Evolutionary conservation across 495 filamentous ascomycete species (phyloP).

Genomic region (Ramalina intermedia): DNA sequence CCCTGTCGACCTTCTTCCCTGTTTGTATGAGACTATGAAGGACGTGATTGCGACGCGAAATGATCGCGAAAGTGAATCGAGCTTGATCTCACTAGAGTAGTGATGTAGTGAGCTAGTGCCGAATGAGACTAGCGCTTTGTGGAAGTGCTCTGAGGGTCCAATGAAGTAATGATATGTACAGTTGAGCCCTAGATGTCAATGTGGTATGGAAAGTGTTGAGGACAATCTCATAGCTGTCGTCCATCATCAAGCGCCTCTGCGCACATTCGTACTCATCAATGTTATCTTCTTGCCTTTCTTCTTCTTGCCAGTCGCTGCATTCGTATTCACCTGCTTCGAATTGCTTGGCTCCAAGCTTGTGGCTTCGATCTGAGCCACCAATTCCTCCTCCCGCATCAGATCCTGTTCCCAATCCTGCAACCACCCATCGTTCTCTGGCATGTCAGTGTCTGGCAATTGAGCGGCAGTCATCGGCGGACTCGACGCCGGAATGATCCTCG

Average conservation of each 20-base stretch:
- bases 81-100: no score
- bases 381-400: constrained; percentile 37
- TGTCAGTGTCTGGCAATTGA: constrained; percentile 19
- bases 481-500: constrained; percentile 41
- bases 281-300: constrained; percentile 94
- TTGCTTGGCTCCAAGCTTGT: constrained; percentile 22
- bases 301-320: constrained; percentile 54
- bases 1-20: no score
- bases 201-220: background rate
- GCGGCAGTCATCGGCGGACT: constrained; percentile 28
- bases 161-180: constrained; percentile 1
- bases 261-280: constrained; percentile 74
- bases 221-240: background rate
- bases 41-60: no score
- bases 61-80: no score
- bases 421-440: constrained; percentile 59
- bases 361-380: constrained; percentile 27
- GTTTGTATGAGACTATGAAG: no score
- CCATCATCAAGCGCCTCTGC: constrained; percentile 43
- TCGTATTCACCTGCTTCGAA: constrained; percentile 13
- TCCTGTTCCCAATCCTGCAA: constrained; percentile 62
- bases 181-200: no score
- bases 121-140: no score
- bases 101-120: no score
- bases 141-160: no score